Conservation (phyloP, 148 eudicot species). For the Heliosperma pusillum region DNA sequence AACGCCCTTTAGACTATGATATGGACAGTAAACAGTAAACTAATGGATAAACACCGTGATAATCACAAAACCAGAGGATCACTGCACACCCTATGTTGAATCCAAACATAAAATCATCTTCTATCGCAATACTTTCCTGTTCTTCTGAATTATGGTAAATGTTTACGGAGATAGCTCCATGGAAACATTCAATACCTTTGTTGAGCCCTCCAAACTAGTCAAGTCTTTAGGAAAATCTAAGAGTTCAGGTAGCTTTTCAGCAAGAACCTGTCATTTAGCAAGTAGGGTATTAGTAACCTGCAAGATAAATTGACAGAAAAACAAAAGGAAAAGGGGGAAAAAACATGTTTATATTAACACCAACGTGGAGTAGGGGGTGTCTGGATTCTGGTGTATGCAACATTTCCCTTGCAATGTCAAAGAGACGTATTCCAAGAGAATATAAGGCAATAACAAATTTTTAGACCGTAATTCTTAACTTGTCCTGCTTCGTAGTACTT, state of each 20-base stretch:
- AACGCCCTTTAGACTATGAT: too few relatives aligned
- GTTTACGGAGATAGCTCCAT: neutral
- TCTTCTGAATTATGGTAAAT: neutral
- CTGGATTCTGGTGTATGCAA: too few relatives aligned
- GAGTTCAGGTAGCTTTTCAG: constrained; percentile 81
- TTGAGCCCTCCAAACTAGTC: constrained; percentile 65
- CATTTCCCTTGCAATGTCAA: too few relatives aligned
- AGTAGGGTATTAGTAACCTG: neutral
- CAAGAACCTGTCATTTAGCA: constrained; percentile 53
- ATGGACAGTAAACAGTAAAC: too few relatives aligned
- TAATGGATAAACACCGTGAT: neutral
- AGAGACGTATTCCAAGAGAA: too few relatives aligned
- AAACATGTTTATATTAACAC: neutral
- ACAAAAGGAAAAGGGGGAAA: neutral
- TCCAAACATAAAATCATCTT: neutral
- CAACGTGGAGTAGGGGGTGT: neutral
- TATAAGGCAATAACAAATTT: neutral
- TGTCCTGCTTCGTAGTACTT: neutral
- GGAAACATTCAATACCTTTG: constrained; percentile 54
- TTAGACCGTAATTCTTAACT: neutral
- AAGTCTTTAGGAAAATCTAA: constrained; percentile 85
- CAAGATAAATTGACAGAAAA: neutral
- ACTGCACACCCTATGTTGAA: neutral
- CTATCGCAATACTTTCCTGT: neutral
- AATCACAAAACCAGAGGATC: neutral